phyloP scores from a whole-genome alignment of 768 basidiomycete species.

The Trichaptum fuscoviolaceum region DNA sequence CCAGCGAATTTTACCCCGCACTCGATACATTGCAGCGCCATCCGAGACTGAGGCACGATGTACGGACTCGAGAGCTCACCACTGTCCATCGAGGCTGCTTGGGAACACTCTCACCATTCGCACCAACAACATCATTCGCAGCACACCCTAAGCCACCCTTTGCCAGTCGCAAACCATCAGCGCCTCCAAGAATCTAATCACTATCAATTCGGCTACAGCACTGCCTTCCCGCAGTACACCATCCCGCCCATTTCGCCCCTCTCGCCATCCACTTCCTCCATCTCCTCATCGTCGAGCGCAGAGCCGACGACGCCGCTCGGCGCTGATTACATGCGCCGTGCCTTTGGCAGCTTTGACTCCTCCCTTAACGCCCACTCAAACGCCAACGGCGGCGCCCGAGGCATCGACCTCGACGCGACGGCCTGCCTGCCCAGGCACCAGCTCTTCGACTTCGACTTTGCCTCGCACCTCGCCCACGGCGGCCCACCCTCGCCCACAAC shows the following conservation, averaged over 20 bases:
- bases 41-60: too few species aligned
- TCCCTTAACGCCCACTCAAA: constrained; percentile 47
- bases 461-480: too few species aligned
- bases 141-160: too few species aligned
- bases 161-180: too few species aligned
- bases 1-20: too few species aligned
- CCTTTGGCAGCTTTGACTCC: constrained; percentile 37
- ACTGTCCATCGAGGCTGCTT: too few species aligned
- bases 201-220: background rate
- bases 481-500: too few species aligned
- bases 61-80: too few species aligned
- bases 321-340: constrained; percentile 40
- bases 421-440: constrained; percentile 63
- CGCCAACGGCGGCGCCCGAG: constrained; percentile 37
- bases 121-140: too few species aligned
- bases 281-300: constrained; percentile 25
- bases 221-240: constrained; percentile 3
- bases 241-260: constrained; percentile 42
- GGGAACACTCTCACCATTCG: too few species aligned
- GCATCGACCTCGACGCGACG: constrained; percentile 26
- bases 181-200: background rate
- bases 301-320: constrained; percentile 36
- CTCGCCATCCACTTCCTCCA: constrained; percentile 45
- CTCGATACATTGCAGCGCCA: too few species aligned
- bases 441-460: constrained; percentile 57